These are phyloP conservation scores for Trametes cinnabarina DNA, from an alignment of 768 basidiomycete species.

Conservation along the genomic window DNA sequence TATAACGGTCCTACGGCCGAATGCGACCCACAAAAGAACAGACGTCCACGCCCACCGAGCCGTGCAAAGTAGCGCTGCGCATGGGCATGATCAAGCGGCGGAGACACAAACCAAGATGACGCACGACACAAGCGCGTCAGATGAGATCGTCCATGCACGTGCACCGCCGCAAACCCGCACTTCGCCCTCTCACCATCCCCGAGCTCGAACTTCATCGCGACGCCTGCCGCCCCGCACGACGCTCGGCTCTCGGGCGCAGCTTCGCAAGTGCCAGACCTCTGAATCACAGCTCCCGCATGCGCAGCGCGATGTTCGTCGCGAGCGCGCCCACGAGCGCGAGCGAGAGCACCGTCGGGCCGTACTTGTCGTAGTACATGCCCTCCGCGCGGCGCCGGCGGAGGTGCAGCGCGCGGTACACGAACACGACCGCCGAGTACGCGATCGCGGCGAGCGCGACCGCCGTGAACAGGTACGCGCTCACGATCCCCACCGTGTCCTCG, in stretches of 20 bases:
- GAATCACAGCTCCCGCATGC: slow-evolving; percentile 51
- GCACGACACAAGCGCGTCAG: no score
- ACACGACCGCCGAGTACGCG: slow-evolving; percentile 80
- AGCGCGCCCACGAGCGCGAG: slow-evolving; percentile 66
- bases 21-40: no score
- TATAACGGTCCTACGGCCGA: no score
- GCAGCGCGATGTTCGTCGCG: slow-evolving; percentile 70
- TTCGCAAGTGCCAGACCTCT: background rate
- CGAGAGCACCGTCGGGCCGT: slow-evolving; percentile 78
- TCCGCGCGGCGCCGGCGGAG: slow-evolving; percentile 71
- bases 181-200: no score
- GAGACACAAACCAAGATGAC: no score
- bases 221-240: no score
- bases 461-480: slow-evolving; percentile 88
- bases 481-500: slow-evolving; percentile 71
- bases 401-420: slow-evolving; percentile 68
- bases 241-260: no score
- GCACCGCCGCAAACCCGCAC: no score
- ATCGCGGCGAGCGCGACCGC: slow-evolving; percentile 86
- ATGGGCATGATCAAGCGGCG: no score
- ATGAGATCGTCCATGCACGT: no score
- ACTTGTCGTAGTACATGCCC: slow-evolving; percentile 87
- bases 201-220: background rate
- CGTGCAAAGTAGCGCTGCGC: no score
- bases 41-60: no score